Percentiles rank a stretch among this genome's conserved stretches.
Evolutionary conservation across 2,329 filamentous ascomycete species (phyloP).

Genomic region (Paecilomyces niveus): DNA sequence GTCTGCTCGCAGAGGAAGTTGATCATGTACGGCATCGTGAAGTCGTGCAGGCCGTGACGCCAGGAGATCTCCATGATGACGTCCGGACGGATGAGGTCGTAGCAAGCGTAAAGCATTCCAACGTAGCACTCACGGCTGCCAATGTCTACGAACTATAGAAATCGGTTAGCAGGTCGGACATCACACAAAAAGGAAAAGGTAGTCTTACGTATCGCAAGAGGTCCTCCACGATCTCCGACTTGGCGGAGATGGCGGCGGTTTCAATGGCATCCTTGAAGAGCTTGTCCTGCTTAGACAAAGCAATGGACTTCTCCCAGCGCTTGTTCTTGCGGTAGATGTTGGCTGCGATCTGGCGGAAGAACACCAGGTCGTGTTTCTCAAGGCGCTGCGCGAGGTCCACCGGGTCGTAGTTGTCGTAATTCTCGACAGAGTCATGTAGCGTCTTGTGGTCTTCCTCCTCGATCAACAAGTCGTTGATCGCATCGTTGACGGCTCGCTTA

Average conservation of each 20-base stretch:
- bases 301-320: conserved; percentile 98
- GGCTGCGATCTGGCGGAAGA: conserved; percentile 97
- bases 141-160: conserved; percentile 85
- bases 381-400: conserved; percentile 85
- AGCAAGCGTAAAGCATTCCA: conserved; percentile 98
- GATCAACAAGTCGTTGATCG: conserved; percentile 94
- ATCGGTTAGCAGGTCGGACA: conserved; percentile 24
- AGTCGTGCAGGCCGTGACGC: conserved; percentile 90
- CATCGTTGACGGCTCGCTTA: conserved; percentile 96
- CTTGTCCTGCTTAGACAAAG: conserved; percentile 97
- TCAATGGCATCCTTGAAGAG: conserved; percentile 99
- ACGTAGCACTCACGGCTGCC: conserved; percentile 98
- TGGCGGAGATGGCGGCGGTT: conserved; percentile 85
- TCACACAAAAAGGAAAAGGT: neutral
- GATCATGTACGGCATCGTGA: conserved; percentile 99
- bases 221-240: conserved; percentile 89
- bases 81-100: conserved; percentile 90
- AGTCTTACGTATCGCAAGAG: conserved; percentile 91
- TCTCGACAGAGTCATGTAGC: conserved; percentile 91
- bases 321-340: conserved; percentile 99
- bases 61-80: conserved; percentile 93
- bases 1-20: conserved; percentile 92
- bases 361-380: conserved; percentile 96
- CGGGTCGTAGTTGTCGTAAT: conserved; percentile 98
- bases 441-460: conserved; percentile 99